Percentiles rank a stretch among this genome's conserved stretches.
Conservation (phyloP, 768 basidiomycete genomes). For the Porphyrellus cyaneotinctus region DNA sequence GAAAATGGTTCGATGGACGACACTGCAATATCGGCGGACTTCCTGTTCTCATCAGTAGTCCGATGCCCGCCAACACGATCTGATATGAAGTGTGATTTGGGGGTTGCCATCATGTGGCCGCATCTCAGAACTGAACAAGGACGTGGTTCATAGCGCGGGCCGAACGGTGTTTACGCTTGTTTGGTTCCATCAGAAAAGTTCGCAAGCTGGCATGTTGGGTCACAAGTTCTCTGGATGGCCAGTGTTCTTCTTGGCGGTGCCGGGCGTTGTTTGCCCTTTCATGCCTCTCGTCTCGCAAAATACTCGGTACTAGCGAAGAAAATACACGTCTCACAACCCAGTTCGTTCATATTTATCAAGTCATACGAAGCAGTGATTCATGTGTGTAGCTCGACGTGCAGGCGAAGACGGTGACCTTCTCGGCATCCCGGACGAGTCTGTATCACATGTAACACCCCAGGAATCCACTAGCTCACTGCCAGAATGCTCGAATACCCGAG, state of each 20-base stretch:
- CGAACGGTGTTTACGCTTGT: conserved; percentile 8
- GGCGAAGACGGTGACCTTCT: conserved; percentile 12
- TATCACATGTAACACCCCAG: background rate
- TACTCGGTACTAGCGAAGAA: conserved; percentile 5
- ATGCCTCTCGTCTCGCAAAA: background rate
- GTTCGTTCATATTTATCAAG: conserved; percentile 17
- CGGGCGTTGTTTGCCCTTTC: conserved; percentile 9
- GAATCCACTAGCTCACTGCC: background rate
- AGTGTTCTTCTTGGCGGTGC: conserved; percentile 9
- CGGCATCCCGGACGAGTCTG: conserved; percentile 1
- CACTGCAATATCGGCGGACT: background rate
- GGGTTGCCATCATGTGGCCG: too few species aligned
- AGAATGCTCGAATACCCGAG: conserved; percentile 11
- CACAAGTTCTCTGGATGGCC: too few species aligned
- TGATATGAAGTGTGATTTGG: background rate
- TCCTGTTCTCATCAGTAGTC: background rate
- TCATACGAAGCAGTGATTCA: background rate
- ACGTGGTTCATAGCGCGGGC: too few species aligned
- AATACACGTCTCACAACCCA: conserved; percentile 19
- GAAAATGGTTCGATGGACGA: background rate
- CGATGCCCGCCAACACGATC: background rate
- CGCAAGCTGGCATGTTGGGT: too few species aligned
- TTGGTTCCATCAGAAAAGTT: conserved; percentile 1
- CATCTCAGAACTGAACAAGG: too few species aligned
- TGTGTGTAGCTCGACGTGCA: conserved; percentile 13